A percentile compares a stretch with the other conserved stretches of the same genome.
Conservation (phyloP, 2,329 filamentous ascomycete species). For the Myrmaecium sp. region DNA sequence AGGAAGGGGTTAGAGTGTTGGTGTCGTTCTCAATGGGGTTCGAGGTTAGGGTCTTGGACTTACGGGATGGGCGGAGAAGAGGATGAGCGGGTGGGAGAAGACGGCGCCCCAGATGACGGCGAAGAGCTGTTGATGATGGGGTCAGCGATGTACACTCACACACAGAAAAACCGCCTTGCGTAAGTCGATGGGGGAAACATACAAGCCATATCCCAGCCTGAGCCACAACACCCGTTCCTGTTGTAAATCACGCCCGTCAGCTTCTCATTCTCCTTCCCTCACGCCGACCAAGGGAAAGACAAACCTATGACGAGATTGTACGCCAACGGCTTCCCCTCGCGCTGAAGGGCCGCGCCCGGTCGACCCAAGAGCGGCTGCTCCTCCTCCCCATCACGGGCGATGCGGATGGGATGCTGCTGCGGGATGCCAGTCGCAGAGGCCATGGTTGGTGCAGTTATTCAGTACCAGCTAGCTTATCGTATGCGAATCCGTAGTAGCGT, state of each 20-base stretch:
- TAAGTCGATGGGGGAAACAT: constrained; percentile 10
- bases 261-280: constrained; percentile 6
- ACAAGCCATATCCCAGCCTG: constrained; percentile 62
- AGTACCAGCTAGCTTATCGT: no score
- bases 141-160: constrained; percentile 1
- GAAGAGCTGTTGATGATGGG: constrained; percentile 34
- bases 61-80: constrained; percentile 83
- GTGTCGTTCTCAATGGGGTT: constrained; percentile 3
- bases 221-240: constrained; percentile 66
- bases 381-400: constrained; percentile 30
- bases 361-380: constrained; percentile 55
- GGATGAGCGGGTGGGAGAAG: constrained; percentile 51
- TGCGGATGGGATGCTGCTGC: constrained; percentile 26
- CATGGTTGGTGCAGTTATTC: no score
- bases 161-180: constrained; percentile 6
- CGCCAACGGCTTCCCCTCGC: constrained; percentile 43
- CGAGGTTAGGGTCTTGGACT: constrained; percentile 18
- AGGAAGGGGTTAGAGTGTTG: constrained; percentile 5
- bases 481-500: no score
- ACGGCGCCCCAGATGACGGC: constrained; percentile 64
- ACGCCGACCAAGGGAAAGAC: constrained; percentile 8
- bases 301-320: constrained; percentile 62
- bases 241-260: constrained; percentile 5
- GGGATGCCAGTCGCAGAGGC: constrained; percentile 53
- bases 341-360: constrained; percentile 57